These are phyloP conservation scores for Hypocreales sp. DNA, from an alignment of 2,329 filamentous ascomycete species.

Conservation along the genomic window DNA sequence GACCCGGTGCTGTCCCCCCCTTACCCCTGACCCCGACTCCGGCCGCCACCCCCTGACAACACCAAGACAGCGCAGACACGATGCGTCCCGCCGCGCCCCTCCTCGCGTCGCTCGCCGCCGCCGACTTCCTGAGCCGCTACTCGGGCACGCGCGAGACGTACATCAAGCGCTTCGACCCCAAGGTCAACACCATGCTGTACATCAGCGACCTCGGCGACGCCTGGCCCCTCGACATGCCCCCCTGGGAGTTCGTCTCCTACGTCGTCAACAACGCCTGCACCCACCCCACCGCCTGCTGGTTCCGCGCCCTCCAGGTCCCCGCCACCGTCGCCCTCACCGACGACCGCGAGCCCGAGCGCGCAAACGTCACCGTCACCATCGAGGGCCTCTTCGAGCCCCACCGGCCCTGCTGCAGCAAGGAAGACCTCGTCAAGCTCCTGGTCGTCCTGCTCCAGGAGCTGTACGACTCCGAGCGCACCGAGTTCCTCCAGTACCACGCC, in stretches of 20 bases:
- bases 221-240: conserved; percentile 11
- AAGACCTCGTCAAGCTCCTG: background rate
- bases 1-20: too few relatives aligned
- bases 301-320: background rate
- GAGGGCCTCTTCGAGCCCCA: background rate
- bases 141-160: background rate
- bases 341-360: background rate
- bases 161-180: background rate
- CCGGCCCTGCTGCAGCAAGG: background rate
- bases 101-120: background rate
- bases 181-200: background rate
- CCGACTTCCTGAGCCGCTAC: background rate
- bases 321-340: background rate
- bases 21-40: too few relatives aligned
- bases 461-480: background rate
- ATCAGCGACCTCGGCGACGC: background rate
- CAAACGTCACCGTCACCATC: background rate
- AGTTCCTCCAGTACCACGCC: background rate
- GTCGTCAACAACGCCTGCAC: conserved; percentile 13
- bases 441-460: background rate
- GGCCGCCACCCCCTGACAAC: too few relatives aligned
- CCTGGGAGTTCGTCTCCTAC: conserved; percentile 31
- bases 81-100: background rate
- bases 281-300: conserved; percentile 14
- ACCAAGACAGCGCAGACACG: background rate